Evolutionary conservation across 208 protist genomes (phyloP).

Genomic region (Acanthamoeba healyi): DNA sequence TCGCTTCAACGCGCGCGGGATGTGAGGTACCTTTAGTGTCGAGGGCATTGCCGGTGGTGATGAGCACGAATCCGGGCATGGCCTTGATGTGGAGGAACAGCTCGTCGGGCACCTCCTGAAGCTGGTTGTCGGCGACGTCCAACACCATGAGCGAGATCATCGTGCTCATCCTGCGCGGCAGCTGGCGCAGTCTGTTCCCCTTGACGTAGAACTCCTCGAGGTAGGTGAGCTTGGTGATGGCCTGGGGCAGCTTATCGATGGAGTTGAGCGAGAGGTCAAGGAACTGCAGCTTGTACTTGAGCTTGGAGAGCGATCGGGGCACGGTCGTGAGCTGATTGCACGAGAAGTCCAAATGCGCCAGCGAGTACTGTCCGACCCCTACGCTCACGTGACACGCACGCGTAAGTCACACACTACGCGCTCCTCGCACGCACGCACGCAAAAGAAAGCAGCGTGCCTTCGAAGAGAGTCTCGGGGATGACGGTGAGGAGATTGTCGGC

Average conservation of each 20-base stretch:
- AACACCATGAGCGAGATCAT: constrained; percentile 45
- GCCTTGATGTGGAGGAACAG: background rate
- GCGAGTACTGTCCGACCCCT: background rate
- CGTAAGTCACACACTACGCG: background rate
- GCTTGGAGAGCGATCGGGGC: background rate
- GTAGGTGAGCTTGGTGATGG: constrained; percentile 40
- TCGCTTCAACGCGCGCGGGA: no score
- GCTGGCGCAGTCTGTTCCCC: background rate
- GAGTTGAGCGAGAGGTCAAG: constrained; percentile 16
- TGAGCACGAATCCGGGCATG: constrained; percentile 27
- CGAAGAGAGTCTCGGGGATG: constrained; percentile 6
- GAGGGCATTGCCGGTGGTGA: constrained; percentile 2
- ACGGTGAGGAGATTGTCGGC: constrained; percentile 16
- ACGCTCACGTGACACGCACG: background rate
- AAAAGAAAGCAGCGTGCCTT: background rate
- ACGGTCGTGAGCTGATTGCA: constrained; percentile 8
- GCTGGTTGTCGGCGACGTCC: constrained; percentile 23
- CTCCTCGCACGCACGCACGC: background rate
- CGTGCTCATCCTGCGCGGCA: background rate
- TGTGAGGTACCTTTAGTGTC: background rate
- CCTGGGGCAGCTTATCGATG: constrained; percentile 30
- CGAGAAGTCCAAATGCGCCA: constrained; percentile 27
- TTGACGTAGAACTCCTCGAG: constrained; percentile 22
- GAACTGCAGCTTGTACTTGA: constrained; percentile 54
- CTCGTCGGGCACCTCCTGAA: constrained; percentile 39